Conservation (phyloP, 2,329 filamentous ascomycete genomes). For the Teratosphaeriaceae sp. region DNA sequence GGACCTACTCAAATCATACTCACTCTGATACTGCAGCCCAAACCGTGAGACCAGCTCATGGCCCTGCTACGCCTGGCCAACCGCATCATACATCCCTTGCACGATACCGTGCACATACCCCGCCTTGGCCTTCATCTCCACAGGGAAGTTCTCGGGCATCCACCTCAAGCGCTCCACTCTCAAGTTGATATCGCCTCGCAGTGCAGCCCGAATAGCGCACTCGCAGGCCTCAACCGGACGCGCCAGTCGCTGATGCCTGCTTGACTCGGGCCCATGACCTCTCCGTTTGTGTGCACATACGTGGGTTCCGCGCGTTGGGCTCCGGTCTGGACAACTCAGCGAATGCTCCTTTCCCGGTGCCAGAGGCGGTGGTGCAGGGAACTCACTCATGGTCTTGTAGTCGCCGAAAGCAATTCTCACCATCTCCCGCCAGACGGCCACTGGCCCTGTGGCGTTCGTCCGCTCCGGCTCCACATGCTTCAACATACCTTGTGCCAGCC, state of each 20-base stretch:
- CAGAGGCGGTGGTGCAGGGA: not conserved
- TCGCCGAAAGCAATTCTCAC: not conserved
- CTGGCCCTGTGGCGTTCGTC: not conserved
- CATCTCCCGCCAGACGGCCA: not conserved
- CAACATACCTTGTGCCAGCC: not conserved
- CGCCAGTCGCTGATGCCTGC: not conserved
- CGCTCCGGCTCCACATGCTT: no score
- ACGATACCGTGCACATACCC: conserved; percentile 1
- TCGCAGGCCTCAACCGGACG: conserved; percentile 1
- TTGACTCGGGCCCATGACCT: not conserved
- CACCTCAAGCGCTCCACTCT: not conserved
- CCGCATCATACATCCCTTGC: not conserved
- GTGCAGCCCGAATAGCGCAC: conserved; percentile 1
- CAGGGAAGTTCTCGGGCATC: not conserved
- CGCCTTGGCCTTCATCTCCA: not conserved
- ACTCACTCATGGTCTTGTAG: not conserved
- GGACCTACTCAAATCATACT: no score
- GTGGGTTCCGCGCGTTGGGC: not conserved
- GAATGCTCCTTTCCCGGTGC: not conserved
- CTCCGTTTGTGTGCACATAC: not conserved
- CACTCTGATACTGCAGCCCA: no score
- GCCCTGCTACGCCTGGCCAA: not conserved
- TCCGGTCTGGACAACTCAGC: not conserved
- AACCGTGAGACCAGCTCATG: no score
- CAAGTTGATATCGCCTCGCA: not conserved